Base-by-base conservation (phyloP, 2,329 filamentous ascomycete genomes). In the Domatiomyces globalis region DNA sequence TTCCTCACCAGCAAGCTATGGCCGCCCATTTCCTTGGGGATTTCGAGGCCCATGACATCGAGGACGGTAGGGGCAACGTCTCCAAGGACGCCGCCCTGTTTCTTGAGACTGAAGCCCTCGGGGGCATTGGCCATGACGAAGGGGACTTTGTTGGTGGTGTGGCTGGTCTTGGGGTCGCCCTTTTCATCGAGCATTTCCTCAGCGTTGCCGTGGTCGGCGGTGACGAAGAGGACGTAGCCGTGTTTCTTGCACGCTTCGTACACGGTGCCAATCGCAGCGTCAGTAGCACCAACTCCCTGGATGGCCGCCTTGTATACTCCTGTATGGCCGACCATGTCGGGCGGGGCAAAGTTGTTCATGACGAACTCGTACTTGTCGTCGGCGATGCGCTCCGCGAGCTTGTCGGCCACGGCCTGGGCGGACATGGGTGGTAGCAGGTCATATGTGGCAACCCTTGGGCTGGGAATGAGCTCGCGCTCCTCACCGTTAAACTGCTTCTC, bases 281-380 rank as follows among this genome's bases (percentile, higher is more conserved):
- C 92, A 10, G 92, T 98, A 60, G 90, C 83, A 60, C 82, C 76
- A 61, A 84, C 84, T 62, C 83, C 92, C 64, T 92, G 66, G 56
- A 98, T 83, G 52, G 92, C 92, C 27, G 92, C 90, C 63, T 96
- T 84, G 72, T 96, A 96, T 54, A 95, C 88, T 66, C 92, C 92
- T 9, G 92, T 98, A 75, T 98, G 92, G 61, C 92, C 92, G 59
- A 98, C 92, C 92, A 98, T 98, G 73, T 98, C 92, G 17, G 92
- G 92, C 43, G 92, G 92, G 43, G 92, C 92, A 71, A 98, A 96
- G 81, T 98, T 98, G 82, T 96, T 95, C 92, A 98, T 98, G 69
- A 98, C 77, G 66, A 98, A 96, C 65, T 92, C 88, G 72, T 89
- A 95, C 66, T 85, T 81, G 65, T 84, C 80, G 69, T 94, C 87